Percentiles rank a stretch among this genome's conserved stretches.
phyloP scores from a whole-genome alignment of 2,329 filamentous ascomycete genomes.

The Tolypocladium sp. region DNA sequence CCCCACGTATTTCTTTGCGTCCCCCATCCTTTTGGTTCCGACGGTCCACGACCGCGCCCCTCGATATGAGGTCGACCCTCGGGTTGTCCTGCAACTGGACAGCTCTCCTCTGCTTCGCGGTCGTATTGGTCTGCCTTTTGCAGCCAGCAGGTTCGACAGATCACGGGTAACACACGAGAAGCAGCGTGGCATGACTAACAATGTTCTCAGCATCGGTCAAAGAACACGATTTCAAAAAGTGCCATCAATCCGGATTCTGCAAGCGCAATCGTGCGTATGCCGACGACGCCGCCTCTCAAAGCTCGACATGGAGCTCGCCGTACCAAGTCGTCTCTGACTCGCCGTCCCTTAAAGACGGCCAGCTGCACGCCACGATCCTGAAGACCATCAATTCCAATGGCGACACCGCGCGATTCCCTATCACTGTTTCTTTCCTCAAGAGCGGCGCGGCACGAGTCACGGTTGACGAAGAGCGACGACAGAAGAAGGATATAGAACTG shows the following conservation, averaged over 20 bases:
- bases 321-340: slow-evolving; percentile 69
- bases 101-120: slow-evolving; percentile 49
- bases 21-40: neutral
- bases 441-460: slow-evolving; percentile 82
- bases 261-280: slow-evolving; percentile 88
- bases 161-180: neutral
- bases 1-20: neutral
- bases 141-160: slow-evolving; percentile 52
- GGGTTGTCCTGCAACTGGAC: slow-evolving; percentile 55
- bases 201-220: slow-evolving; percentile 64
- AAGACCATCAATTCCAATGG: slow-evolving; percentile 60
- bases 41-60: slow-evolving; percentile 8
- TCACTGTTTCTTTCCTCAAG: slow-evolving; percentile 81
- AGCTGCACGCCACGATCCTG: slow-evolving; percentile 70
- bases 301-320: slow-evolving; percentile 65
- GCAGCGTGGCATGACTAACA: neutral
- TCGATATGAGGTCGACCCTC: slow-evolving; percentile 40
- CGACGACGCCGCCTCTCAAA: slow-evolving; percentile 59
- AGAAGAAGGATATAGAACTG: slow-evolving; percentile 81
- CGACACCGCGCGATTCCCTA: slow-evolving; percentile 67
- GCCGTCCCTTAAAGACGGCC: slow-evolving; percentile 67
- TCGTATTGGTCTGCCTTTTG: slow-evolving; percentile 50
- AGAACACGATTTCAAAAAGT: slow-evolving; percentile 95
- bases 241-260: slow-evolving; percentile 92
- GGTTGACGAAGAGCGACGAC: slow-evolving; percentile 83